Evolutionary conservation across 208 protist species (phyloP).

Genomic region (Leishmania guyanensis): DNA sequence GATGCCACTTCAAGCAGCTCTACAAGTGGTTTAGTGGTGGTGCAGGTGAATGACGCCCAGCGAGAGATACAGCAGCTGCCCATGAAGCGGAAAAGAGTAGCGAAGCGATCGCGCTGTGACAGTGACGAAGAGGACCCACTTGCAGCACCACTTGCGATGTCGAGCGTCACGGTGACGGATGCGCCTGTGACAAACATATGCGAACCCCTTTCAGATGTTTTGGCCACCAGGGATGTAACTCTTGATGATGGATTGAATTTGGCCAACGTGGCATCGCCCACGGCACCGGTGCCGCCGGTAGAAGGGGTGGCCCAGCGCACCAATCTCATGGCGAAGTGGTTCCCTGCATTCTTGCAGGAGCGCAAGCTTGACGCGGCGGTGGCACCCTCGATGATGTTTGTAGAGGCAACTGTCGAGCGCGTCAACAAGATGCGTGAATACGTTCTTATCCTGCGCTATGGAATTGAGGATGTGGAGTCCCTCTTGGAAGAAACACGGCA

Average conservation of each 20-base stretch:
- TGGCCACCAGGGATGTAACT: not conserved
- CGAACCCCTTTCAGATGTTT: not conserved
- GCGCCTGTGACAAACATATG: not conserved
- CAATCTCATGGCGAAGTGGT: slow-evolving; percentile 76
- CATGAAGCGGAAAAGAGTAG: slow-evolving; percentile 23
- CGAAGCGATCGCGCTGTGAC: slow-evolving; percentile 19
- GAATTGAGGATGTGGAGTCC: slow-evolving; percentile 64
- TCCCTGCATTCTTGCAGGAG: slow-evolving; percentile 68
- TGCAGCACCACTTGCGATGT: not conserved
- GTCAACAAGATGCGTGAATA: slow-evolving; percentile 63
- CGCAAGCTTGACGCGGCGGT: slow-evolving; percentile 57
- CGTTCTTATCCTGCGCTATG: slow-evolving; percentile 55
- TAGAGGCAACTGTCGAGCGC: slow-evolving; percentile 47
- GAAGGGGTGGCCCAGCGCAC: slow-evolving; percentile 22
- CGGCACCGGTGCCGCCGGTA: slow-evolving; percentile 22
- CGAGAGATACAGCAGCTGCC: slow-evolving; percentile 22
- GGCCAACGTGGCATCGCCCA: slow-evolving; percentile 18
- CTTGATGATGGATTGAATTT: slow-evolving; percentile 15
- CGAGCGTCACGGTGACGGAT: not conserved
- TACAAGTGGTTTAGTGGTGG: slow-evolving; percentile 14
- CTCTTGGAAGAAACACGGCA: slow-evolving; percentile 29
- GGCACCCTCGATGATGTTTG: slow-evolving; percentile 42
- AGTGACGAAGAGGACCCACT: slow-evolving; percentile 11
- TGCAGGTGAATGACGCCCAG: slow-evolving; percentile 9
- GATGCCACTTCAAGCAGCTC: not conserved